Evolutionary conservation across 2,329 filamentous ascomycete genomes (phyloP), one percentile per base, ranked within the genome.

Genomic region (Bipolaris victoriae): DNA sequence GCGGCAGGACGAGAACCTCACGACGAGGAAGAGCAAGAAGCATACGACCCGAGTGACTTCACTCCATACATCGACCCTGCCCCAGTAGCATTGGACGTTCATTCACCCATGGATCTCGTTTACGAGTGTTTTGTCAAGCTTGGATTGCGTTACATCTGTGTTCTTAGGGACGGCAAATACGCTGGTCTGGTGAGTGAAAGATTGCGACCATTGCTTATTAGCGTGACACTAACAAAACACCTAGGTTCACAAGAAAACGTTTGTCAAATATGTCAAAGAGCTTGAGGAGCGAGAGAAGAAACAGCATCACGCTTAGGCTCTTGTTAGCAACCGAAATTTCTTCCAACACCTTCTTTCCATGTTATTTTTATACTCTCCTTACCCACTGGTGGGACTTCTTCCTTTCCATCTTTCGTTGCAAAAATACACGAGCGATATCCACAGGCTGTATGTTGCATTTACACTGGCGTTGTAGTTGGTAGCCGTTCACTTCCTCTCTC

Each of bases 61-160:
- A 96, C 92, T 0, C 87, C 85, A 2, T 97, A 89, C 68, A 96
- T 99, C 75, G 95, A 99, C 72, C 91, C 92, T 15, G 90, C 94
- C 2, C 95, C 95, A 0, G 85, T 99, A 13, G 86, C 93, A 11
- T 81, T 99, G 22, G 95, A 99, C 70, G 90, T 96, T 29, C 86
- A 88, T 65, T 95, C 90, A 0, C 91, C 95, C 0, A 93, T 98
- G 86, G 93, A 98, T 73, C 80, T 99, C 37, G 95, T 97, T 3
- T 97, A 97, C 69, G 95, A 99, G 74, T 94, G 92, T 70, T 99
- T 98, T 75, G 90, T 91, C 49, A 99, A 99, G 78, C 82, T 99
- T 7, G 95, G 95, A 1, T 78, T 99, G 64, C 84, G 95, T 60
- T 98, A 97, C 76, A 89, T 99, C 48, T 98, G 95, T 73, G 92